Evolutionary conservation across 2,329 filamentous ascomycete genomes (phyloP), one percentile per base, ranked within the genome.

Genomic region (Aureobasidium subglaciale): DNA sequence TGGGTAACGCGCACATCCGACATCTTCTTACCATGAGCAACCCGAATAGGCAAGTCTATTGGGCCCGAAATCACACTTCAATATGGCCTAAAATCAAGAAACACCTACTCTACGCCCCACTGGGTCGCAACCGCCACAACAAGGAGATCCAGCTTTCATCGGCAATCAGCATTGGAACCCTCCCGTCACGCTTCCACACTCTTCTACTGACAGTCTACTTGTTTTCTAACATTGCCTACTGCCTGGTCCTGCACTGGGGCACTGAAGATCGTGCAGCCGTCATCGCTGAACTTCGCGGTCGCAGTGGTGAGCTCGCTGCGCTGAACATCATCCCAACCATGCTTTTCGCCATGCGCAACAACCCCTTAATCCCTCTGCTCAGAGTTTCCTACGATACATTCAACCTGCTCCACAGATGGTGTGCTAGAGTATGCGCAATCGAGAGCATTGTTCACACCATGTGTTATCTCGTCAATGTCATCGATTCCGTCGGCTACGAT

Each of bases 331-430:
- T 99, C 29, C 91, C 93, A 5, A 83, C 96, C 27, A 80, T 97
- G 64, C 81, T 97, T 61, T 82, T 97, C 56, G 90, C 91, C 11
- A 85, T 90, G 32, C 87, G 93, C 67, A 97, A 97, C 76, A 99
- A 97, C 73, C 89, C 90, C 8, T 77, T 96, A 46, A 96, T 97
- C 66, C 71, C 77, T 3, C 70, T 95, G 30, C 79, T 97, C 56
- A 83, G 86, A 63, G 86, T 97, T 68, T 92, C 88, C 70, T 99
- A 96, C 73, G 93, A 97, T 70, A 95, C 91, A 0, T 97, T 95
- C 78, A 97, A 97, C 69, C 83, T 93, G 8, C 75, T 93, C 49
- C 89, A 95, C 70, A 82, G 89, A 61, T 95, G 88, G 88, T 81
- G 89, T 59, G 89, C 88, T 25, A 81, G 89, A 24, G 82, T 91